These are phyloP conservation scores for Pleurotus ostreatus DNA, from an alignment of 768 basidiomycete species.

Conservation along the genomic window DNA sequence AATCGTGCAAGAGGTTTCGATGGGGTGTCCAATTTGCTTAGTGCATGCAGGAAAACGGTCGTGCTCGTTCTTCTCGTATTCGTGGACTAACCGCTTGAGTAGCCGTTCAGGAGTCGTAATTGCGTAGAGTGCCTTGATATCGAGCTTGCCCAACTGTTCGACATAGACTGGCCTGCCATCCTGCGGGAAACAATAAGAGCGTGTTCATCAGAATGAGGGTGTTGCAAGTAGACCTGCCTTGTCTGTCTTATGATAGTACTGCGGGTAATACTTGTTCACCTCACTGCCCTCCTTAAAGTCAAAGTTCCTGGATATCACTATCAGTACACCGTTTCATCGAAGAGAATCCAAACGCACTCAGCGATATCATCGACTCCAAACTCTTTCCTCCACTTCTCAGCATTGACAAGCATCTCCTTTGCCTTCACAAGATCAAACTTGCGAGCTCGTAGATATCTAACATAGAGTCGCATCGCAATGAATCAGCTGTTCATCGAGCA, in stretches of 20 bases:
- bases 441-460: slow-evolving; percentile 86
- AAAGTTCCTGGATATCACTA: slow-evolving; percentile 54
- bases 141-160: slow-evolving; percentile 86
- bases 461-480: background rate
- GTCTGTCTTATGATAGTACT: slow-evolving; percentile 95
- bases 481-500: background rate
- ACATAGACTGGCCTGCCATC: slow-evolving; percentile 96
- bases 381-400: slow-evolving; percentile 88
- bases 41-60: slow-evolving; percentile 83
- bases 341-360: slow-evolving; percentile 38
- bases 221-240: slow-evolving; percentile 46
- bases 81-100: slow-evolving; percentile 81
- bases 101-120: slow-evolving; percentile 85
- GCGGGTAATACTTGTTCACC: slow-evolving; percentile 92
- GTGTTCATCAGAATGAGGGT: background rate
- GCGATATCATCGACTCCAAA: slow-evolving; percentile 77
- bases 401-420: slow-evolving; percentile 77
- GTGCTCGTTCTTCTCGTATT: slow-evolving; percentile 87
- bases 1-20: slow-evolving; percentile 98
- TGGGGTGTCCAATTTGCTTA: slow-evolving; percentile 67
- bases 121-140: slow-evolving; percentile 75
- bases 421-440: slow-evolving; percentile 84
- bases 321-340: background rate
- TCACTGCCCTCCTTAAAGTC: slow-evolving; percentile 57
- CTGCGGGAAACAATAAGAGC: slow-evolving; percentile 29